Conservation (phyloP, 305 asterid genomes). For the Rubia tinctorum region DNA sequence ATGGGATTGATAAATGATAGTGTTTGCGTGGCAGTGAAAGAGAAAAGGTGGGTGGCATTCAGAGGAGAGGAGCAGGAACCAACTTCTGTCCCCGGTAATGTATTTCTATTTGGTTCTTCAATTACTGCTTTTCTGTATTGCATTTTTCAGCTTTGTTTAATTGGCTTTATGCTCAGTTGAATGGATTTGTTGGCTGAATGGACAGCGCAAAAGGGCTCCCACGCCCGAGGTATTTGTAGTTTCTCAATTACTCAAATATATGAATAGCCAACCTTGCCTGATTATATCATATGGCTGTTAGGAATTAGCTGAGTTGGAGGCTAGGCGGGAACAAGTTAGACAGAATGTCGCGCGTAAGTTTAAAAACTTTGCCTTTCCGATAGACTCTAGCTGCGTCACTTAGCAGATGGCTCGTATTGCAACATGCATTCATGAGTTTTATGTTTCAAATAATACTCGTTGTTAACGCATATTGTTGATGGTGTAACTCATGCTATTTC, state of each 20-base stretch:
- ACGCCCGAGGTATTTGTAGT: conserved; percentile 66
- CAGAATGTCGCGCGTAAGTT: conserved; percentile 85
- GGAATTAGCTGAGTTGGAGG: conserved; percentile 93
- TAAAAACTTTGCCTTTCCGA: conserved; percentile 5
- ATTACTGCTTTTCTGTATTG: background rate
- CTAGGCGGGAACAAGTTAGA: conserved; percentile 79
- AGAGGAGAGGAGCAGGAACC: conserved; percentile 97
- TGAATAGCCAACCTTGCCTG: background rate
- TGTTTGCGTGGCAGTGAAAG: conserved; percentile 63
- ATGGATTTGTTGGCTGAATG: conserved; percentile 99
- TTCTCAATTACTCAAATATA: background rate
- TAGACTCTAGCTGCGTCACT: conserved; percentile 2
- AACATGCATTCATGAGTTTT: background rate
- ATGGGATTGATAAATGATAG: background rate
- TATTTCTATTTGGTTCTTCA: conserved; percentile 13
- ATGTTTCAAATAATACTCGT: background rate
- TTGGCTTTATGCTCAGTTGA: conserved; percentile 46
- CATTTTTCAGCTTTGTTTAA: background rate
- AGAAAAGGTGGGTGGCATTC: conserved; percentile 83
- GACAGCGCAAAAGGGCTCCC: conserved; percentile 90
- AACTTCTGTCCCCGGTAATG: conserved; percentile 72
- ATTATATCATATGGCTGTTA: conserved; percentile 32
- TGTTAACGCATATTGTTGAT: background rate
- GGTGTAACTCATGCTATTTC: background rate
- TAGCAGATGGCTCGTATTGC: background rate